phyloP scores from a whole-genome alignment of 768 basidiomycete species.

The Pleurotus tuber-regium region DNA sequence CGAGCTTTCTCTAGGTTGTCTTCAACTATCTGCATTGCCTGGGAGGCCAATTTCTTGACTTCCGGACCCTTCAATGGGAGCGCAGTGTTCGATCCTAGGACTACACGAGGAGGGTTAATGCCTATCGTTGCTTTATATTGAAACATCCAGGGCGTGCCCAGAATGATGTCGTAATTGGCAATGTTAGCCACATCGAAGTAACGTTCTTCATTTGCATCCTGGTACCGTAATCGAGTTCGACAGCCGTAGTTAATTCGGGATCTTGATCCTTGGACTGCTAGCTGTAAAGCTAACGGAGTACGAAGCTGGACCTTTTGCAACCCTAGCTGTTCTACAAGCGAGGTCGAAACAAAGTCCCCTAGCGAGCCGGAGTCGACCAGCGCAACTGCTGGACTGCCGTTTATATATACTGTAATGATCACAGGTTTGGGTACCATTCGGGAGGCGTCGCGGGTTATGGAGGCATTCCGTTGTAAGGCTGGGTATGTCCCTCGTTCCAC shows the following conservation, averaged over 20 bases:
- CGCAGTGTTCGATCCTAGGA: slow-evolving; percentile 11
- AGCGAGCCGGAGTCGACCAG: slow-evolving; percentile 35
- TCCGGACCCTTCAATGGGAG: slow-evolving; percentile 8
- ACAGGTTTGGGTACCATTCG: slow-evolving; percentile 26
- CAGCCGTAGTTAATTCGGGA: slow-evolving; percentile 29
- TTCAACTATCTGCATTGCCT: not conserved
- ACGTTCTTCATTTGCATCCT: slow-evolving; percentile 22
- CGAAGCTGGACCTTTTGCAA: slow-evolving; percentile 20
- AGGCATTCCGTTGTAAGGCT: slow-evolving; percentile 10
- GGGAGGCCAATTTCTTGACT: not conserved
- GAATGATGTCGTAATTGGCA: slow-evolving; percentile 17
- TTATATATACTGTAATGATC: slow-evolving; percentile 26
- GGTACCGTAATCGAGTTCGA: slow-evolving; percentile 26
- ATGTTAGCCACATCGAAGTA: slow-evolving; percentile 20
- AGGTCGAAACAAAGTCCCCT: slow-evolving; percentile 34
- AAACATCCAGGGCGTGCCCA: slow-evolving; percentile 21
- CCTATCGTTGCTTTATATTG: slow-evolving; percentile 19
- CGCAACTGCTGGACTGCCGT: slow-evolving; percentile 27
- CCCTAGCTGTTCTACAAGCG: slow-evolving; percentile 32
- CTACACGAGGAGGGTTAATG: slow-evolving; percentile 15
- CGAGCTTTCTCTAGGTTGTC: not conserved
- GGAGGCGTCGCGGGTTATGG: slow-evolving; percentile 11
- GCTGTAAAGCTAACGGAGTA: slow-evolving; percentile 30
- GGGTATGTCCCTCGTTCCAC: not conserved
- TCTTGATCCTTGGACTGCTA: slow-evolving; percentile 36